Conservation (phyloP, 352 stramenopile species). For the Globisporangium mamillatum region DNA sequence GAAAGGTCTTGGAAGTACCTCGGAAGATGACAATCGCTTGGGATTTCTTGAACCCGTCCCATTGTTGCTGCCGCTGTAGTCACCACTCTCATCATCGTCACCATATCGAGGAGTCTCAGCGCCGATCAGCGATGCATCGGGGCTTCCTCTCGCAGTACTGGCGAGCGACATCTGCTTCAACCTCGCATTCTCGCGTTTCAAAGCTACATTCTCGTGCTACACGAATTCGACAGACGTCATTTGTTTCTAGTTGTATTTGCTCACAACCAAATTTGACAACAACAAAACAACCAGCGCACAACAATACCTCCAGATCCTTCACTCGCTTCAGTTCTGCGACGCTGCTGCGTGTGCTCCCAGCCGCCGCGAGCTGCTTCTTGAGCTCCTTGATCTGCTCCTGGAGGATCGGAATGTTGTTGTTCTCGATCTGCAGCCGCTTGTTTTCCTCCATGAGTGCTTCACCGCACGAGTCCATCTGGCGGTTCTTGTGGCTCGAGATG, state of each 20-base stretch:
- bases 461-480: conserved; percentile 45
- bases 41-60: neutral
- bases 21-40: conserved; percentile 13
- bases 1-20: conserved; percentile 8
- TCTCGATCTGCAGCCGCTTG: conserved; percentile 65
- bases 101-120: neutral
- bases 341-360: neutral
- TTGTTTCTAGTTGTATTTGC: neutral
- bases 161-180: conserved; percentile 35
- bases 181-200: conserved; percentile 47
- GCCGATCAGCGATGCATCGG: neutral
- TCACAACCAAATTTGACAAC: neutral
- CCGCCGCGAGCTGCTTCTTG: conserved; percentile 45
- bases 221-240: neutral
- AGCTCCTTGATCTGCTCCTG: conserved; percentile 64
- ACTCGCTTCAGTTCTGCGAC: conserved; percentile 26
- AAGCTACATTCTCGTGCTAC: conserved; percentile 43
- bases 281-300: neutral
- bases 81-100: neutral
- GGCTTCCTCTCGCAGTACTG: conserved; percentile 23
- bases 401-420: conserved; percentile 85
- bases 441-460: conserved; percentile 60
- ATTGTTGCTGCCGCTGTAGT: neutral
- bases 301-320: conserved; percentile 42
- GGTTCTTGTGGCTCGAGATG: conserved; percentile 52